These are phyloP conservation scores for Macadamia integrifolia DNA, from an alignment of 164 flowering plant species.

Conservation along the genomic window DNA sequence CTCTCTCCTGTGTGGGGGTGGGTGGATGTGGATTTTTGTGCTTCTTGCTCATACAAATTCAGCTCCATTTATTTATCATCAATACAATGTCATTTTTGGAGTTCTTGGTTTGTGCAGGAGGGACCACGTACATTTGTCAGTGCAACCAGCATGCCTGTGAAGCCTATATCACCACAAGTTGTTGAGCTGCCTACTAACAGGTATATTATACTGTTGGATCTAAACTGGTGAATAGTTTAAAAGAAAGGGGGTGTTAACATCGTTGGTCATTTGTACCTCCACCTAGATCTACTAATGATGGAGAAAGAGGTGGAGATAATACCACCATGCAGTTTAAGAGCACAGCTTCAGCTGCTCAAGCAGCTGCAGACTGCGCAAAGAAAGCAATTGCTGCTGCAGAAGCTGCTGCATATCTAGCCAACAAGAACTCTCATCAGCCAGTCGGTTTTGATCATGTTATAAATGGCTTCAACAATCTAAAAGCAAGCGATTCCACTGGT, in stretches of 20 bases:
- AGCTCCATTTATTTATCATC: not conserved
- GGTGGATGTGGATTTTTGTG: not conserved
- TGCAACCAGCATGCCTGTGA: constrained; percentile 65
- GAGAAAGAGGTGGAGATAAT: constrained; percentile 17
- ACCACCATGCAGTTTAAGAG: constrained; percentile 36
- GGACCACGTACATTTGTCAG: constrained; percentile 76
- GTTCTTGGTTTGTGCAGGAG: constrained; percentile 36
- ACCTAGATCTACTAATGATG: constrained; percentile 18
- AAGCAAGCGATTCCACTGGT: constrained; percentile 9
- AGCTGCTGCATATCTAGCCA: constrained; percentile 73
- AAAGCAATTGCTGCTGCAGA: constrained; percentile 85
- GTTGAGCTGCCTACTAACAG: constrained; percentile 28
- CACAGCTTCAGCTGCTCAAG: constrained; percentile 74
- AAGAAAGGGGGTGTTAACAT: not conserved
- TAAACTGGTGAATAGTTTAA: not conserved
- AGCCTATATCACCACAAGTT: constrained; percentile 25
- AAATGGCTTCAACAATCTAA: constrained; percentile 5
- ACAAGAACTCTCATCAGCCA: constrained; percentile 22
- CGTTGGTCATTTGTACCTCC: not conserved
- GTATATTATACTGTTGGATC: constrained; percentile 20
- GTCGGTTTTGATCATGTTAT: constrained; percentile 8
- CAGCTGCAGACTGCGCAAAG: constrained; percentile 75
- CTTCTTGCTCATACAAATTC: not conserved
- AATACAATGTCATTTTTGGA: not conserved
- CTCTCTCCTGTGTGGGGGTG: not conserved